These are phyloP conservation scores for Cupressus sempervirens DNA, from an alignment of 75 land plant genomes.

Conservation along the genomic window DNA sequence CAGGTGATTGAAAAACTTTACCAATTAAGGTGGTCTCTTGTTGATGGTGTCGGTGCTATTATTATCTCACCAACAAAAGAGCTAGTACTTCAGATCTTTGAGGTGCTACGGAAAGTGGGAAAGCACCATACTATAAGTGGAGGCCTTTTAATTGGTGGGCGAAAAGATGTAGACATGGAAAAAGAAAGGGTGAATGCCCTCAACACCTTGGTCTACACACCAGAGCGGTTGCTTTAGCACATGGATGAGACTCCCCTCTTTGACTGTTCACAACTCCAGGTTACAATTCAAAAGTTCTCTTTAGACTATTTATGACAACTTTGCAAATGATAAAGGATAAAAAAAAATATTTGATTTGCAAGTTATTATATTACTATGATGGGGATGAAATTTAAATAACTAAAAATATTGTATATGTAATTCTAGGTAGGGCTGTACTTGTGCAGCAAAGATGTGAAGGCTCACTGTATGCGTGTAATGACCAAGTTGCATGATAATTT, in stretches of 20 bases:
- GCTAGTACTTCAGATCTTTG: conserved; percentile 81
- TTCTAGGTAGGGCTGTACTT: not conserved
- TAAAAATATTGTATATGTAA: not conserved
- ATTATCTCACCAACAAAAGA: conserved; percentile 98
- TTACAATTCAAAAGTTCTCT: conserved; percentile 15
- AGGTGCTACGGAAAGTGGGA: conserved; percentile 78
- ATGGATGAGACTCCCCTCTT: conserved; percentile 98
- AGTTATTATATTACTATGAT: not conserved
- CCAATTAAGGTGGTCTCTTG: conserved; percentile 69
- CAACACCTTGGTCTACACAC: conserved; percentile 93
- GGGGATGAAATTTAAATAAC: not conserved
- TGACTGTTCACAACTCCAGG: conserved; percentile 95
- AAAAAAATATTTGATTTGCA: not conserved
- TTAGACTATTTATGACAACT: not conserved
- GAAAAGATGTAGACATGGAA: conserved; percentile 81
- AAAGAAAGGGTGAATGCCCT: conserved; percentile 67
- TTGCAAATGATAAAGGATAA: not conserved
- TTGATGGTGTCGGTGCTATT: conserved; percentile 92
- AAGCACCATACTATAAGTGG: conserved; percentile 85
- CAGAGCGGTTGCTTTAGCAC: conserved; percentile 95
- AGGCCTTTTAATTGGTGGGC: conserved; percentile 91
- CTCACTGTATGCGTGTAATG: not conserved
- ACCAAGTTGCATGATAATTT: not conserved
- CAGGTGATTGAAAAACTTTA: conserved; percentile 91
- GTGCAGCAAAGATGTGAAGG: not conserved